phyloP scores from a whole-genome alignment of 306 rosid genomes.

The Trifolium pratense region DNA sequence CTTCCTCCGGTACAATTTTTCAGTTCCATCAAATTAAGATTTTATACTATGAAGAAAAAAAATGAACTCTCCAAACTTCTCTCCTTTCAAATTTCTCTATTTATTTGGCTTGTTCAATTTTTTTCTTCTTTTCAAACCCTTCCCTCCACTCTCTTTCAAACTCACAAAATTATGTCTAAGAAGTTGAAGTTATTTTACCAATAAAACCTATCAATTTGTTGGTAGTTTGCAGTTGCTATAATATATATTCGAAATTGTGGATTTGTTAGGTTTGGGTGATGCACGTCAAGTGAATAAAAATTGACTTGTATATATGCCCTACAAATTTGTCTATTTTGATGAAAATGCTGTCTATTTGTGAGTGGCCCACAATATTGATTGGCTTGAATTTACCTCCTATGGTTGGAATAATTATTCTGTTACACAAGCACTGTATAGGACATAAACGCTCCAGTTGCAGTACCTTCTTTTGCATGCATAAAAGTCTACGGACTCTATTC shows the following conservation, averaged over 20 bases:
- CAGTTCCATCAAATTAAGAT: too few relatives aligned
- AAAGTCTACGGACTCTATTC: slow-evolving; percentile 44
- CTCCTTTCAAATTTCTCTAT: too few relatives aligned
- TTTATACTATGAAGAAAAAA: too few relatives aligned
- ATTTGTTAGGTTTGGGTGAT: slow-evolving; percentile 14
- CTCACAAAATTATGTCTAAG: too few relatives aligned
- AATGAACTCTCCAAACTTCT: too few relatives aligned
- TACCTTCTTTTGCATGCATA: slow-evolving; percentile 34
- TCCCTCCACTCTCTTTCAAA: too few relatives aligned
- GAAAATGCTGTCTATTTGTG: slow-evolving; percentile 45
- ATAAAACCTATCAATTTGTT: too few relatives aligned
- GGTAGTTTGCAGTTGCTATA: background rate
- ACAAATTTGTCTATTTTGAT: slow-evolving; percentile 51
- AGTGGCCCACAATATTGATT: slow-evolving; percentile 45
- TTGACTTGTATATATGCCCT: slow-evolving; percentile 49
- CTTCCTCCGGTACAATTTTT: too few relatives aligned
- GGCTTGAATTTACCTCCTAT: slow-evolving; percentile 44
- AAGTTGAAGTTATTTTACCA: too few relatives aligned
- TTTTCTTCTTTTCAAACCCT: too few relatives aligned
- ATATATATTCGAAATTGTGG: slow-evolving; percentile 13
- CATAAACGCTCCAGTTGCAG: slow-evolving; percentile 49
- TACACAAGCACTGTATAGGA: slow-evolving; percentile 41
- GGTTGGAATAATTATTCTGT: slow-evolving; percentile 52
- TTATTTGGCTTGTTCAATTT: too few relatives aligned
- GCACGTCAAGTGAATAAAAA: slow-evolving; percentile 12